Evolutionary conservation across 2,329 filamentous ascomycete species (phyloP).

Genomic region (Fusarium brevicatenulatum): DNA sequence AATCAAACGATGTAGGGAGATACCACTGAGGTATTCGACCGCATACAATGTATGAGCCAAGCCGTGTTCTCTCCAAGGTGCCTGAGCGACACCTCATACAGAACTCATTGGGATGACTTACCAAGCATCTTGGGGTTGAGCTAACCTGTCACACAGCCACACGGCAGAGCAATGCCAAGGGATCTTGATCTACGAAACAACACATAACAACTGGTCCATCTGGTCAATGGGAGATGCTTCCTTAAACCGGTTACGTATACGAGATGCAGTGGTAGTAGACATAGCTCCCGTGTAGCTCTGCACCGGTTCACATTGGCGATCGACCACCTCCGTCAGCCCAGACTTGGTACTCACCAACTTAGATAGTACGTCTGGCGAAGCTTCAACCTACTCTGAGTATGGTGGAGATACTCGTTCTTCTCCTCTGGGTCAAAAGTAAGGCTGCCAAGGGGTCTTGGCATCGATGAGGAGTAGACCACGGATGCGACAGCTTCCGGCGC

Average conservation of each 20-base stretch:
- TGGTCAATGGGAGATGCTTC: background rate
- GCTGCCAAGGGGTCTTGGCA: conserved; percentile 11
- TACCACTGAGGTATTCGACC: background rate
- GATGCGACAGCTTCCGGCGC: conserved; percentile 25
- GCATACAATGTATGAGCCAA: conserved; percentile 5
- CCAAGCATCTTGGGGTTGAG: conserved; percentile 17
- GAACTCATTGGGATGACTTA: conserved; percentile 12
- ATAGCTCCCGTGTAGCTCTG: background rate
- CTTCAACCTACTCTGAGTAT: background rate
- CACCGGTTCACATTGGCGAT: background rate
- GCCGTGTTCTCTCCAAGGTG: background rate
- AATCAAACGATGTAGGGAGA: conserved; percentile 9
- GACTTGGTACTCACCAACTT: background rate
- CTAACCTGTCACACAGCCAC: conserved; percentile 32
- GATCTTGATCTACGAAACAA: background rate
- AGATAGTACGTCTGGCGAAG: background rate
- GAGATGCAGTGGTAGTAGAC: background rate
- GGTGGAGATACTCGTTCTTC: background rate
- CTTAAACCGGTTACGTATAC: background rate
- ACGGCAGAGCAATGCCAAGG: conserved; percentile 19
- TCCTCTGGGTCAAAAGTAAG: background rate
- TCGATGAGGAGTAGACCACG: conserved; percentile 4
- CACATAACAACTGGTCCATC: background rate
- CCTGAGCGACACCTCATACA: background rate
- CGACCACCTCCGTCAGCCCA: conserved; percentile 23